phyloP scores from a whole-genome alignment of 2,329 filamentous ascomycete genomes.

The Fusarium buharicum region DNA sequence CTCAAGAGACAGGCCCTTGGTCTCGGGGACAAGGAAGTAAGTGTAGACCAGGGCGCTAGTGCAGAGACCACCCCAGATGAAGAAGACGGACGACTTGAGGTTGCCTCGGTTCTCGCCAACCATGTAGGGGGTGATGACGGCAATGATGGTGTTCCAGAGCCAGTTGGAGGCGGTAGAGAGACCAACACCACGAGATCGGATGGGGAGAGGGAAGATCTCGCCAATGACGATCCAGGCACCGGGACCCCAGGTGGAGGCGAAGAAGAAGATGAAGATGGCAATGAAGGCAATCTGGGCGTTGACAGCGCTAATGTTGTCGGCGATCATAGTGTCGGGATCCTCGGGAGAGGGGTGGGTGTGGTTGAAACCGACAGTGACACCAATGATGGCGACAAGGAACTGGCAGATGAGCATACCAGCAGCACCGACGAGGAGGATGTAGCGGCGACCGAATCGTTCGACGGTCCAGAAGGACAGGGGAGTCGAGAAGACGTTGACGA shows the following conservation, averaged over 20 bases:
- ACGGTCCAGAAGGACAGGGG: slow-evolving; percentile 89
- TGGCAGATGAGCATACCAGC: slow-evolving; percentile 86
- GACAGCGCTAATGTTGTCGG: slow-evolving; percentile 64
- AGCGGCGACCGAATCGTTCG: slow-evolving; percentile 82
- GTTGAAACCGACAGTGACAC: slow-evolving; percentile 69
- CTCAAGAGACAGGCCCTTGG: slow-evolving; percentile 80
- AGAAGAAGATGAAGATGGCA: slow-evolving; percentile 93
- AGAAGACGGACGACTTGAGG: slow-evolving; percentile 75
- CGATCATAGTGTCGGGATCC: slow-evolving; percentile 53
- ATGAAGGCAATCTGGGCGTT: slow-evolving; percentile 83
- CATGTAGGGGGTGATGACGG: slow-evolving; percentile 77
- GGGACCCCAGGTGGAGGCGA: slow-evolving; percentile 89
- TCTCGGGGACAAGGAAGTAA: slow-evolving; percentile 79
- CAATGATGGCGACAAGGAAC: slow-evolving; percentile 84
- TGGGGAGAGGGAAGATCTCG: slow-evolving; percentile 89
- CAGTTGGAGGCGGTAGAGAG: slow-evolving; percentile 74
- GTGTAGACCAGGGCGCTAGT: slow-evolving; percentile 68
- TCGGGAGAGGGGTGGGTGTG: slow-evolving; percentile 55
- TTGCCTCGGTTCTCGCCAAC: slow-evolving; percentile 55
- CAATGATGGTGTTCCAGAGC: slow-evolving; percentile 80
- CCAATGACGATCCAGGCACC: slow-evolving; percentile 85
- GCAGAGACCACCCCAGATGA: slow-evolving; percentile 78
- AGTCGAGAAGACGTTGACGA: slow-evolving; percentile 88
- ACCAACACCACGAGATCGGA: slow-evolving; percentile 86
- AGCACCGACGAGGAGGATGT: slow-evolving; percentile 81